phyloP scores from a whole-genome alignment of 2,329 filamentous ascomycete species.

The Apiospora aurea region DNA sequence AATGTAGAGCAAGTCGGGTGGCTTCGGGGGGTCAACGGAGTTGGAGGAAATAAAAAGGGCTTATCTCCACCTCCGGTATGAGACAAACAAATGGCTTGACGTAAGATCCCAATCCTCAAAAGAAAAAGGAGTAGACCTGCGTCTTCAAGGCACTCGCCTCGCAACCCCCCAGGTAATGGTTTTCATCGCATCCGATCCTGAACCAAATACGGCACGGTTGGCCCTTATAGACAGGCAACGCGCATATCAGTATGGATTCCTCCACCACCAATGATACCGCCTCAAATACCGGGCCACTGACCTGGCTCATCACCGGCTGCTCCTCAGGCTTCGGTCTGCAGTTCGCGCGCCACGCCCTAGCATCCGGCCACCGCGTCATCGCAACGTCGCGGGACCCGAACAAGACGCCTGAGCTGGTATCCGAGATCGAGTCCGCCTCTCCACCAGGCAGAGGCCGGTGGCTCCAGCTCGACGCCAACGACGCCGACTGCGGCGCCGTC shows the following conservation, averaged over 20 bases:
- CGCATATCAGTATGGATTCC: neutral
- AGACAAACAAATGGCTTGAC: neutral
- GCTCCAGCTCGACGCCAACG: constrained; percentile 44
- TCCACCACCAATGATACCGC: neutral
- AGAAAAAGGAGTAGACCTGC: neutral
- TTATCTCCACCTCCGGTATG: constrained; percentile 1
- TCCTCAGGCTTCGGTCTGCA: constrained; percentile 47
- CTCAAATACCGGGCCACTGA: constrained; percentile 27
- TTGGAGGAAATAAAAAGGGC: neutral
- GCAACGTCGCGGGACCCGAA: constrained; percentile 46
- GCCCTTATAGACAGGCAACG: too few species aligned
- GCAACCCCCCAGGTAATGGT: neutral
- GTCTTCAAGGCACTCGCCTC: too few species aligned
- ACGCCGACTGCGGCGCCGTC: constrained; percentile 34
- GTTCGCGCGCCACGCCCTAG: constrained; percentile 42
- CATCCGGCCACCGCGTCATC: constrained; percentile 46
- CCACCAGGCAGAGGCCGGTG: too few species aligned
- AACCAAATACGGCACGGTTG: neutral
- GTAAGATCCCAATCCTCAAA: neutral
- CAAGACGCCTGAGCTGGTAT: constrained; percentile 36
- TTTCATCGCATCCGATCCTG: neutral
- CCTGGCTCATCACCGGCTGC: constrained; percentile 47
- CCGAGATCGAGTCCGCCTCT: too few species aligned
- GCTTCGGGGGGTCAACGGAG: neutral
- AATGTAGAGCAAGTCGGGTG: neutral